Base-by-base conservation (phyloP, 345 rosid genomes). In the Brassica rapa region DNA sequence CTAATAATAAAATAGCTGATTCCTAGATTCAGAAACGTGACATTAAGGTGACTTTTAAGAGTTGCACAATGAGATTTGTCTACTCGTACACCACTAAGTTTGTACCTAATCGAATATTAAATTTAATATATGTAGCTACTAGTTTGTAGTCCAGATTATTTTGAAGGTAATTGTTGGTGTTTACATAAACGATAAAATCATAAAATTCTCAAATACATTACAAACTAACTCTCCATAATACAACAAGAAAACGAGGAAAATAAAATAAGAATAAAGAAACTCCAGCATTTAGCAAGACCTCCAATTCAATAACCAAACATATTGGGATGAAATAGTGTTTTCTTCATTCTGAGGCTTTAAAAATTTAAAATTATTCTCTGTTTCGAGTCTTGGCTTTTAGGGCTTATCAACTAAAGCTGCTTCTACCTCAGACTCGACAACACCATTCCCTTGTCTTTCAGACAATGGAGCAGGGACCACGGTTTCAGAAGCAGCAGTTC, bases 401-500 rank as follows among this genome's bases (percentile, higher is more conserved):
- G 51, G 4, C 70, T 74, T 49, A 30, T 68, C 82, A 68, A 3
- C 59, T 63, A 55, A 24, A 80, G 72, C 76, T 15, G 61, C 68
- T 63, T 55, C 72, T 8, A 24, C 67, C 68, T 80, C 69, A 6
- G 73, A 30, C 55, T 70, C 68, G 11, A 75, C 57, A 74, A 56
- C 46, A 14, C 80, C 80, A 70, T 75, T 75, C 24, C 69, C 80
- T 56, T 29, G 75, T 61, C 59, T 27, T 35, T 68, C 79, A 4
- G 60, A 19, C 23, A 37, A 7, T 5, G 32, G 0, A 14, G 55
- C 30, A 35, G 76, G 62, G 30, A 56, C 79, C 53, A 41, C 24
- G 3, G 70, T 66, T 67, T 49, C 82, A 61, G 12, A 3, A 59
- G 51, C 62, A 6, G 16, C 61, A 1, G 19, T 46, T 12, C 70